Conservation (phyloP, 2,329 filamentous ascomycete genomes). For the Didymella arachidicola region DNA sequence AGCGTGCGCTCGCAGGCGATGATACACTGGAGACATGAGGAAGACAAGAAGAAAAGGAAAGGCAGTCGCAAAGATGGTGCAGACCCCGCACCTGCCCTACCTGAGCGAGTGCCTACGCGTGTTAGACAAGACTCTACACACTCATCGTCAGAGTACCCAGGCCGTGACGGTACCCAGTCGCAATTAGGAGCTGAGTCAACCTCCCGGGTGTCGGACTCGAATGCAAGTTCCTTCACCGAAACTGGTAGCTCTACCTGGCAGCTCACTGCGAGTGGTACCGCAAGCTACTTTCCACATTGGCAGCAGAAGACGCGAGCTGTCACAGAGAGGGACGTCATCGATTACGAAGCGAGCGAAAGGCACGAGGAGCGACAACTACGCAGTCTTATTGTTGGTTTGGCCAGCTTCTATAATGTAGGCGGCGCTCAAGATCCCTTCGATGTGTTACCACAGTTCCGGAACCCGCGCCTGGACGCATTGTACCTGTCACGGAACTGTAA, state of each 20-base stretch:
- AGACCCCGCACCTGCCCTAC: not conserved
- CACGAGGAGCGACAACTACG: conserved; percentile 30
- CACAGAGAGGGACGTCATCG: conserved; percentile 11
- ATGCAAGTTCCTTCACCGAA: not conserved
- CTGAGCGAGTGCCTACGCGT: not conserved
- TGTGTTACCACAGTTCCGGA: not conserved
- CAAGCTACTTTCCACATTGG: conserved; percentile 6
- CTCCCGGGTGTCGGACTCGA: not conserved
- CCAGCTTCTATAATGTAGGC: conserved; percentile 21
- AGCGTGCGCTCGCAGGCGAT: conserved; percentile 47
- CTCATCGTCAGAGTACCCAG: not conserved
- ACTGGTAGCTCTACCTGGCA: conserved; percentile 5
- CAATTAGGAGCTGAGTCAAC: not conserved
- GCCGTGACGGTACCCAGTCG: not conserved
- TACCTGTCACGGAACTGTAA: conserved; percentile 11
- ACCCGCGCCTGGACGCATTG: not conserved
- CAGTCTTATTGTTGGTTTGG: conserved; percentile 24
- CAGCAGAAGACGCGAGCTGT: not conserved
- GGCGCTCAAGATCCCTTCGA: conserved; percentile 11
- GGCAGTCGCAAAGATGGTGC: not conserved
- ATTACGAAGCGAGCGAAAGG: conserved; percentile 29
- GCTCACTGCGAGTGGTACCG: conserved; percentile 2
- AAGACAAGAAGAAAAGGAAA: conserved; percentile 20
- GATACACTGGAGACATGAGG: conserved; percentile 40
- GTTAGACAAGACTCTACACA: not conserved